phyloP scores from a whole-genome alignment of 805 yeast genomes.

The Suhomyces sp. region DNA sequence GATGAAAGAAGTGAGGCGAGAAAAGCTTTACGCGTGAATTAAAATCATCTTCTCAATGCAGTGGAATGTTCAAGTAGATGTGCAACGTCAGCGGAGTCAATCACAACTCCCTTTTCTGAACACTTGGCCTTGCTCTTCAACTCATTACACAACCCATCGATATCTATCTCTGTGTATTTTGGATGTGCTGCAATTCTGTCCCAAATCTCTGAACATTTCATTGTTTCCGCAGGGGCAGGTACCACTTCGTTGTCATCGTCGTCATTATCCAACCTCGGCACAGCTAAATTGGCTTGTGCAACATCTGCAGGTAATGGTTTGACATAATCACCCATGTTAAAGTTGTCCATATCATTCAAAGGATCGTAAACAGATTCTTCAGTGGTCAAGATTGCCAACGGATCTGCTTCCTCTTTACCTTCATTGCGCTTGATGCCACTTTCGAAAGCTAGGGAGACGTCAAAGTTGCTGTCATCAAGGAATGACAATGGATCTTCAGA shows the following conservation, averaged over 20 bases:
- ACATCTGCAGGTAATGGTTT: conserved; percentile 3
- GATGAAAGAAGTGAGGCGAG: neutral
- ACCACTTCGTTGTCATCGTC: conserved; percentile 47
- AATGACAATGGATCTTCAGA: conserved; percentile 44
- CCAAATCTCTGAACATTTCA: conserved; percentile 91
- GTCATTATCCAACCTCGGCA: conserved; percentile 18
- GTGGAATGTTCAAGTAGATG: conserved; percentile 35
- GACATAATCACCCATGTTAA: conserved; percentile 36
- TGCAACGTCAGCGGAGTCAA: conserved; percentile 77
- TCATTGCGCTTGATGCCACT: neutral
- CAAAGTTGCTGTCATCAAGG: conserved; percentile 49
- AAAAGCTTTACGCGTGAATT: neutral
- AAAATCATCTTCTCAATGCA: neutral
- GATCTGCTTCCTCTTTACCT: conserved; percentile 24
- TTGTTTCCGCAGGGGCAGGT: conserved; percentile 61
- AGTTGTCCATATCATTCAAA: conserved; percentile 34
- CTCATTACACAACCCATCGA: conserved; percentile 89
- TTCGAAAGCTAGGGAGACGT: conserved; percentile 50
- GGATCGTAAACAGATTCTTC: conserved; percentile 62
- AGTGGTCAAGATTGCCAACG: conserved; percentile 44
- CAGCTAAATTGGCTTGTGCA: neutral
- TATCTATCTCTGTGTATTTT: conserved; percentile 86
- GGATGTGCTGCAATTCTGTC: conserved; percentile 95
- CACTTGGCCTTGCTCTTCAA: conserved; percentile 92
- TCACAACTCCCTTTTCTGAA: conserved; percentile 87